A percentile compares a stretch with the other conserved stretches of the same genome.
phyloP scores from a whole-genome alignment of 1,284 basidiomycete species.

The Ustilago bromivora region DNA sequence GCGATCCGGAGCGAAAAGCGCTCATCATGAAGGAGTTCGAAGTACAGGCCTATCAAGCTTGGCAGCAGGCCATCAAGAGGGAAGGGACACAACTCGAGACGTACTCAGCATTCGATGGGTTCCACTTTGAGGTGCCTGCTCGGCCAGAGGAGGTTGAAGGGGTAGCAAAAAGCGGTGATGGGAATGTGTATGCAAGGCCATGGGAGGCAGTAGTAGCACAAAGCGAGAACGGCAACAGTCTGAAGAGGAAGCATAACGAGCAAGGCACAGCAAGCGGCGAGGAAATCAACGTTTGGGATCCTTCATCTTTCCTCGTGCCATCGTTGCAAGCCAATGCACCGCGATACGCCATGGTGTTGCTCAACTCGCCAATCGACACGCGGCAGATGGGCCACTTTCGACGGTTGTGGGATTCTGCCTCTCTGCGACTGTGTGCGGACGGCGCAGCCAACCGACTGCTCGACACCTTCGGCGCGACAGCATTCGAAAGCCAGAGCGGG shows the following conservation, averaged over 20 bases:
- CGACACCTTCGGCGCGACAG: slow-evolving; percentile 74
- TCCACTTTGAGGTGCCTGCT: slow-evolving; percentile 39
- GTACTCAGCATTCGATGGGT: slow-evolving; percentile 45
- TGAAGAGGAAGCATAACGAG: slow-evolving; percentile 32
- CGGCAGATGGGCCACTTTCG: slow-evolving; percentile 43
- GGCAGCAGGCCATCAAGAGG: slow-evolving; percentile 24
- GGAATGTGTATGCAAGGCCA: slow-evolving; percentile 21
- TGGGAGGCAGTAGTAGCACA: slow-evolving; percentile 17
- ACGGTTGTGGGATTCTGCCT: slow-evolving; percentile 58
- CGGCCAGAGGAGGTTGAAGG: slow-evolving; percentile 8
- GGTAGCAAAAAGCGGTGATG: background rate
- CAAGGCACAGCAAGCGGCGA: background rate
- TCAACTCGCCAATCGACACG: slow-evolving; percentile 54
- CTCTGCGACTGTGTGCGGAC: slow-evolving; percentile 80
- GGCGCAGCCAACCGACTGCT: slow-evolving; percentile 91
- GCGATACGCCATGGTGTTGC: slow-evolving; percentile 54
- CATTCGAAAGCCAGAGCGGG: slow-evolving; percentile 20
- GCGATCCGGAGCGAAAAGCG: slow-evolving; percentile 45
- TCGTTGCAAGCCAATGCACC: slow-evolving; percentile 2
- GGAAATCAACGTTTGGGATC: slow-evolving; percentile 13
- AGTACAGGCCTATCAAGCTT: slow-evolving; percentile 55
- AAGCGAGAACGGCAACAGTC: slow-evolving; percentile 15
- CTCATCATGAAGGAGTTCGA: slow-evolving; percentile 58
- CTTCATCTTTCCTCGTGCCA: slow-evolving; percentile 27
- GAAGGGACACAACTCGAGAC: slow-evolving; percentile 16